These are phyloP conservation scores for Tinospora cordifolia DNA, from an alignment of 164 flowering plant genomes.

Conservation along the genomic window DNA sequence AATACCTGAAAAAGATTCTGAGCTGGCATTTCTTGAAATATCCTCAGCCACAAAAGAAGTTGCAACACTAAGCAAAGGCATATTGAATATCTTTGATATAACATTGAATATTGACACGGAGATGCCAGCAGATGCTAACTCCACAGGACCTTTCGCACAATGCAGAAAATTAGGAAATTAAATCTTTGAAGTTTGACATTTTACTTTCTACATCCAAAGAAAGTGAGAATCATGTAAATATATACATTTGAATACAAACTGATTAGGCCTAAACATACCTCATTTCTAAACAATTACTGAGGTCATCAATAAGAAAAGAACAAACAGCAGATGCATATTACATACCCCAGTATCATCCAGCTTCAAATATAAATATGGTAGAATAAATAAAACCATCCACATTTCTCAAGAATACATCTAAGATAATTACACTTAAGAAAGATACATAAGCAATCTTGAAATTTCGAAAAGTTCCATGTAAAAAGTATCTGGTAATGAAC, in stretches of 20 bases:
- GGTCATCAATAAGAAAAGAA: not conserved
- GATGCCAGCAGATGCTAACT: conserved; percentile 91
- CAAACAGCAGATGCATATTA: not conserved
- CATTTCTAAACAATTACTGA: not conserved
- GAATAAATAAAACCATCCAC: not conserved
- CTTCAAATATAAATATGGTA: not conserved
- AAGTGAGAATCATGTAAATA: conserved; percentile 11
- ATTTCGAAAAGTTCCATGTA: too few relatives aligned
- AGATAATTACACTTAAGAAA: not conserved
- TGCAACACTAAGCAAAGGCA: conserved; percentile 93
- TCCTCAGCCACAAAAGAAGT: conserved; percentile 98
- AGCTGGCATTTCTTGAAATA: conserved; percentile 41
- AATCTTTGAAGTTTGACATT: not conserved
- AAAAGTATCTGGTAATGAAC: too few relatives aligned
- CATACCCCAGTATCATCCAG: not conserved
- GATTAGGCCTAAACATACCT: not conserved
- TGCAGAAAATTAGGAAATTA: not conserved
- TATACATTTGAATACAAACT: not conserved
- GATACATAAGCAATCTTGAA: not conserved
- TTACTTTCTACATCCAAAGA: conserved; percentile 1
- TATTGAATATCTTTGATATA: conserved; percentile 85
- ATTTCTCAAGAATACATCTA: not conserved
- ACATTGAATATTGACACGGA: conserved; percentile 81
- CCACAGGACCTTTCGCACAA: conserved; percentile 58
- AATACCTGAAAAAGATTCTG: conserved; percentile 43